Evolutionary conservation across 345 rosid species (phyloP), one percentile per base, ranked within the genome.

Genomic region (Chamaenerion angustifolium): DNA sequence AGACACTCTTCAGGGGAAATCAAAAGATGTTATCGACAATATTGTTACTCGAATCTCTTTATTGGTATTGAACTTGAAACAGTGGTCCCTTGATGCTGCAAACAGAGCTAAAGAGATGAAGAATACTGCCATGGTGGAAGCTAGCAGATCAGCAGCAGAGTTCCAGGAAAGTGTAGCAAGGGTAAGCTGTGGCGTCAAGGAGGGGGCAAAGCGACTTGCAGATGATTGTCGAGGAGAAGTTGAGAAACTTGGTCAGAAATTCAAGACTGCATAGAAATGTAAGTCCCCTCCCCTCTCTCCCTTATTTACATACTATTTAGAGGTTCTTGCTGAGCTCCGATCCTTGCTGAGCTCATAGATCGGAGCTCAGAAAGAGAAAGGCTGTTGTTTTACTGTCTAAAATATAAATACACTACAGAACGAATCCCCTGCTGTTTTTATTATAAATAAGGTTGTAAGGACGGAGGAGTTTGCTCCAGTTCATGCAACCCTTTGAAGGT

Each of bases 161-260:
- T 58, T 86, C 66, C 82, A 67, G 73, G 76, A 76, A 54, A 72
- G 69, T 51, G 58, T 83, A 0, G 71, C 43, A 11, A 82, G 57
- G n/a, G n/a, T 84, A 41, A 57, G 68, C 40, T 69, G 51, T 3
- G 65, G 72, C 41, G 49, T 87, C 45, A 77, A 65, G 76, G 83
- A 78, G 13, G 75, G 85, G 8, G 68, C 77, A 8, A 78, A 69
- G 57, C 74, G 79, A 35, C 63, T 72, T n/a, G 81, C 74, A 0
- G 85, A 55, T 51, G 95, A 90, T 58, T 76, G 86, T 60, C 72
- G 74, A 54, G 80, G 63, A 16, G 79, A 75, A 18, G 79, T 90
- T 9, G 83, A 66, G 66, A 83, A 76, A 71, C 69, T 83, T 19
- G 62, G 79, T 27, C 85, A 84, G 52, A 90, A 58, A 60, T 72